These are phyloP conservation scores for Yamadazyma membranifaciens DNA, from an alignment of 1,139 yeast genomes.

Conservation along the genomic window DNA sequence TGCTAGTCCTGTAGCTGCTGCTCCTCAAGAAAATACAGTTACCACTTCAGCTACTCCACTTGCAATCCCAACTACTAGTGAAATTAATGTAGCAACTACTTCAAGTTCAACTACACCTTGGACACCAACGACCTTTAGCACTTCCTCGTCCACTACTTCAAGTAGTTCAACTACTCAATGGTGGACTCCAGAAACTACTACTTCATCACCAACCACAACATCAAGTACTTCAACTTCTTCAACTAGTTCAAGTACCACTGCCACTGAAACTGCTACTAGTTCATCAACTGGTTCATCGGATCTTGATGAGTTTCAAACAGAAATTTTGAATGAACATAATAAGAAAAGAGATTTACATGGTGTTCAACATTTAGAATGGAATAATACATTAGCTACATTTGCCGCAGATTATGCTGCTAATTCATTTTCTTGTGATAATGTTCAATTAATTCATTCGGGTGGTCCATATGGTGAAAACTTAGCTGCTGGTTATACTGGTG, in stretches of 20 bases:
- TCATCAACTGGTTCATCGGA: slow-evolving; percentile 15
- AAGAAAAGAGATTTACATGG: slow-evolving; percentile 53
- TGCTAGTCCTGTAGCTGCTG: slow-evolving; percentile 13
- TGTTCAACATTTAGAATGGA: slow-evolving; percentile 48
- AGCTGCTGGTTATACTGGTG: slow-evolving; percentile 51
- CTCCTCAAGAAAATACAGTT: slow-evolving; percentile 7
- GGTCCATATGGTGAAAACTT: slow-evolving; percentile 62
- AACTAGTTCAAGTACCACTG: slow-evolving; percentile 13
- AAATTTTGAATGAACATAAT: slow-evolving; percentile 51
- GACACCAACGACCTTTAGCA: slow-evolving; percentile 3
- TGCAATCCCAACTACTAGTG: slow-evolving; percentile 13
- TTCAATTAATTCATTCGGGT: slow-evolving; percentile 48
- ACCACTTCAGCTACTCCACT: slow-evolving; percentile 10
- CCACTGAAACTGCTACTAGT: slow-evolving; percentile 14
- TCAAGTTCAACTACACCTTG: slow-evolving; percentile 16
- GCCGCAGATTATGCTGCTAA: slow-evolving; percentile 46
- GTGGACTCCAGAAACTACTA: slow-evolving; percentile 8
- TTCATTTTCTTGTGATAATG: slow-evolving; percentile 51
- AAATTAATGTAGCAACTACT: slow-evolving; percentile 11
- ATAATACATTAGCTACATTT: slow-evolving; percentile 42
- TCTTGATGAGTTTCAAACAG: slow-evolving; percentile 25
- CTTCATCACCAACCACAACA: slow-evolving; percentile 14
- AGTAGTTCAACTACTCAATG: not conserved
- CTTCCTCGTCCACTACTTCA: slow-evolving; percentile 14
- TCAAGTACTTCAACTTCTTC: slow-evolving; percentile 19